A percentile compares a stretch with the other conserved stretches of the same genome.
phyloP scores from a whole-genome alignment of 2,329 filamentous ascomycete species.

The Fusarium sp. region DNA sequence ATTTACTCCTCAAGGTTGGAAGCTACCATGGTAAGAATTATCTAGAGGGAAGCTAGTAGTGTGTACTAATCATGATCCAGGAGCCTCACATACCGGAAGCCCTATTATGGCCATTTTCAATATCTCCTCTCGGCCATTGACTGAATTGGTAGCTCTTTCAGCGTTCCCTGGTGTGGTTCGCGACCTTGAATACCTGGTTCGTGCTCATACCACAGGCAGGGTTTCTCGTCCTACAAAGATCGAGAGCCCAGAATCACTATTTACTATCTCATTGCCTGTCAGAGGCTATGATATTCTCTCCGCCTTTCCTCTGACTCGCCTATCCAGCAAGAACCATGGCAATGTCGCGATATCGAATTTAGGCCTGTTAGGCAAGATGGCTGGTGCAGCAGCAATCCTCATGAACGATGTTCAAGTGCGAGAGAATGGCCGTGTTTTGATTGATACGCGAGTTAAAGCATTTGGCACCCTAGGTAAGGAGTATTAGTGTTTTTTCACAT shows the following conservation, averaged over 20 bases:
- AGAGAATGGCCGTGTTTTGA: slow-evolving; percentile 65
- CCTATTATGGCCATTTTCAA: slow-evolving; percentile 89
- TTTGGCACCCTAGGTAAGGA: slow-evolving; percentile 75
- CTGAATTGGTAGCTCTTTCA: slow-evolving; percentile 74
- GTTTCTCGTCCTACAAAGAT: slow-evolving; percentile 62
- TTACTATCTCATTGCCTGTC: slow-evolving; percentile 69
- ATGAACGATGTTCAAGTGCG: slow-evolving; percentile 64
- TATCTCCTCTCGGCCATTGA: slow-evolving; percentile 66
- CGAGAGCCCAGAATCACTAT: slow-evolving; percentile 56
- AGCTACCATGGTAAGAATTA: slow-evolving; percentile 74
- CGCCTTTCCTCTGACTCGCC: slow-evolving; percentile 70
- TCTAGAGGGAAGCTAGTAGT: background rate
- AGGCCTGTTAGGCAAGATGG: slow-evolving; percentile 88
- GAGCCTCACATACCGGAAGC: slow-evolving; percentile 69
- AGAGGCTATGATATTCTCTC: slow-evolving; percentile 84
- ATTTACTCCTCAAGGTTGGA: slow-evolving; percentile 76
- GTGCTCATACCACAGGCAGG: slow-evolving; percentile 73
- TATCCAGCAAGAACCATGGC: slow-evolving; percentile 53
- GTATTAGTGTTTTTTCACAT: background rate
- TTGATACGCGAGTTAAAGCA: slow-evolving; percentile 79
- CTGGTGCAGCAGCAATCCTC: slow-evolving; percentile 80
- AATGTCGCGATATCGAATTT: slow-evolving; percentile 70
- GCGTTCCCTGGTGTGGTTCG: slow-evolving; percentile 75
- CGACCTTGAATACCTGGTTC: slow-evolving; percentile 71
- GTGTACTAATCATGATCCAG: slow-evolving; percentile 38